Evolutionary conservation across 2,329 filamentous ascomycete genomes (phyloP).

Genomic region (Aspergillus alliaceus): DNA sequence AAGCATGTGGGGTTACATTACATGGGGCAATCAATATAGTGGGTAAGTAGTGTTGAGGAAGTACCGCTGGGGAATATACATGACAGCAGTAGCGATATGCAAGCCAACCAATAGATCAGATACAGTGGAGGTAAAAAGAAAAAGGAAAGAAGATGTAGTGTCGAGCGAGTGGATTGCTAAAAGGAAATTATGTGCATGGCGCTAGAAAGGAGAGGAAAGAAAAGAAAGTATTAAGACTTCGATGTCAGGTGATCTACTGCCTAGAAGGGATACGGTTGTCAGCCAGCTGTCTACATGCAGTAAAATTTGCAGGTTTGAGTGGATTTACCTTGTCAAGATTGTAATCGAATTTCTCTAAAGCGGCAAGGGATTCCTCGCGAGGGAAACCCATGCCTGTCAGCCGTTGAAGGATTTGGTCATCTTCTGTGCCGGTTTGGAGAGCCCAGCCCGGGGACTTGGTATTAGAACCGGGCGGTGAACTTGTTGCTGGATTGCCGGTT

Average conservation of each 20-base stretch:
- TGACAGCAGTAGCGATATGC: slow-evolving; percentile 15
- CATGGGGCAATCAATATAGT: slow-evolving; percentile 4
- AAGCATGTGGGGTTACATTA: slow-evolving; percentile 5
- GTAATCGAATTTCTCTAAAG: slow-evolving; percentile 93
- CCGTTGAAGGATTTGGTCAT: slow-evolving; percentile 88
- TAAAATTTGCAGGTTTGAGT: background rate
- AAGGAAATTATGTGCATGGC: slow-evolving; percentile 18
- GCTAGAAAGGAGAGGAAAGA: background rate
- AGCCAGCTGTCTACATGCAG: slow-evolving; percentile 1
- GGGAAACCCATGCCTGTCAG: slow-evolving; percentile 87
- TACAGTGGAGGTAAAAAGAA: slow-evolving; percentile 10
- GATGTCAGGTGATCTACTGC: slow-evolving; percentile 44
- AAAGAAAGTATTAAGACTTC: slow-evolving; percentile 32
- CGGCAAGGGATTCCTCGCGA: slow-evolving; percentile 69
- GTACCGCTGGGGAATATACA: slow-evolving; percentile 15
- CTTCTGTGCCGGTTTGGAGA: slow-evolving; percentile 72
- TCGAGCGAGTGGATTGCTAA: slow-evolving; percentile 13
- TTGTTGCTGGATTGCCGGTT: slow-evolving; percentile 18
- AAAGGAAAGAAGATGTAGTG: slow-evolving; percentile 16
- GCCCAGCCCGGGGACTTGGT: slow-evolving; percentile 60
- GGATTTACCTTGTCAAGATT: slow-evolving; percentile 84
- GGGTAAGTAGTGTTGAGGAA: background rate
- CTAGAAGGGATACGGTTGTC: slow-evolving; percentile 18
- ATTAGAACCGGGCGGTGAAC: slow-evolving; percentile 2
- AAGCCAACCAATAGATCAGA: slow-evolving; percentile 7